Conservation (phyloP, 2,329 filamentous ascomycete genomes). For the Botrytis hyacinthi region DNA sequence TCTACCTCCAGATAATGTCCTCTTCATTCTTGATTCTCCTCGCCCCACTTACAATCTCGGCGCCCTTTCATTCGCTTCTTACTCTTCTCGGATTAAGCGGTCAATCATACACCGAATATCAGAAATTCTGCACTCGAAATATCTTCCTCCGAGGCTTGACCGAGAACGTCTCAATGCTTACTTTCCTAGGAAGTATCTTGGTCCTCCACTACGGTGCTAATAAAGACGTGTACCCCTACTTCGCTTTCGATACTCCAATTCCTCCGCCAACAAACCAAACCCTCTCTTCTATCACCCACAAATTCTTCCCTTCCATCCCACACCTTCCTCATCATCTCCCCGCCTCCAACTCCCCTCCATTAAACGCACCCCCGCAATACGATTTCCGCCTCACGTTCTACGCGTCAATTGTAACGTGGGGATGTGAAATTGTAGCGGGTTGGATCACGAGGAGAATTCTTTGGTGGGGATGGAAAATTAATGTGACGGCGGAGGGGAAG, state of each 20-base stretch:
- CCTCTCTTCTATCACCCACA: constrained; percentile 1
- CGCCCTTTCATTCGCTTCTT: constrained; percentile 55
- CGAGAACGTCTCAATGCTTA: constrained; percentile 67
- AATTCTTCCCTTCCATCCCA: neutral
- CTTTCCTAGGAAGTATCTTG: constrained; percentile 63
- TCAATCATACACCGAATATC: constrained; percentile 61
- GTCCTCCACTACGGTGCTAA: constrained; percentile 67
- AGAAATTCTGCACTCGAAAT: constrained; percentile 64
- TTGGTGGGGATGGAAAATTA: constrained; percentile 56
- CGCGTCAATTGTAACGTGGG: constrained; percentile 64
- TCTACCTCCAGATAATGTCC: constrained; percentile 63
- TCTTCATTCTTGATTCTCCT: constrained; percentile 62
- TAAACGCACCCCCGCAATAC: constrained; percentile 45
- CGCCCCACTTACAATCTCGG: constrained; percentile 63
- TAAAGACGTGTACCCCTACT: constrained; percentile 67
- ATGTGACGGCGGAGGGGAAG: constrained; percentile 63
- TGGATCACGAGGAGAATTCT: constrained; percentile 59
- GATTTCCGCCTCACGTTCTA: constrained; percentile 63
- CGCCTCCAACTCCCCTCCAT: constrained; percentile 24
- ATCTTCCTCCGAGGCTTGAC: constrained; percentile 66
- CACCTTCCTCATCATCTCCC: neutral
- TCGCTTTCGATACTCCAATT: constrained; percentile 55
- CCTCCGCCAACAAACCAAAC: constrained; percentile 7
- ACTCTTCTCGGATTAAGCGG: constrained; percentile 53
- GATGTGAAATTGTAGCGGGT: constrained; percentile 62